These are phyloP conservation scores for Lentinula boryana DNA, from an alignment of 768 basidiomycete species.

Conservation along the genomic window DNA sequence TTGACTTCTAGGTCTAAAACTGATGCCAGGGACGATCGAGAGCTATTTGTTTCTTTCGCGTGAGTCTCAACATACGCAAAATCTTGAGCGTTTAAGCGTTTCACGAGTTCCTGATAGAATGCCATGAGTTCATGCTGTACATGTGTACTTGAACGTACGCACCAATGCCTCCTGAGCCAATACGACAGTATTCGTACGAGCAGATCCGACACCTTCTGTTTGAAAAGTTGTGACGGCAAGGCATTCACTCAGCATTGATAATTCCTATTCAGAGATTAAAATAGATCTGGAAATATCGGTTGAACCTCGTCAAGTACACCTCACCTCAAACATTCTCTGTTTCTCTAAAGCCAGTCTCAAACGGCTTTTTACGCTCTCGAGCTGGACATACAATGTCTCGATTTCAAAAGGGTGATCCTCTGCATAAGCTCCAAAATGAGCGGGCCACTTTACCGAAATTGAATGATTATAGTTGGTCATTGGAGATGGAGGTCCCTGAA, in stretches of 20 bases:
- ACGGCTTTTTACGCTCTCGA: not conserved
- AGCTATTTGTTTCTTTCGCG: too few relatives aligned
- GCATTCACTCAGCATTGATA: not conserved
- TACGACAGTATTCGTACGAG: not conserved
- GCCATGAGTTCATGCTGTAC: not conserved
- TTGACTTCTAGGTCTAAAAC: not conserved
- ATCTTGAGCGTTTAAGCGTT: not conserved
- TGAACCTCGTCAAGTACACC: not conserved
- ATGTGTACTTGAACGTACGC: not conserved
- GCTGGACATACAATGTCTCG: not conserved
- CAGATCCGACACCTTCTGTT: not conserved
- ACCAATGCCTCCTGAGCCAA: not conserved
- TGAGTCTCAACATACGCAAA: not conserved
- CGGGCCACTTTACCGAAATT: too few relatives aligned
- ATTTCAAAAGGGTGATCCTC: not conserved
- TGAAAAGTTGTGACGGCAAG: too few relatives aligned
- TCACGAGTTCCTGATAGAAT: not conserved
- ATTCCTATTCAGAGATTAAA: not conserved
- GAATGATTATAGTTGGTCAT: too few relatives aligned
- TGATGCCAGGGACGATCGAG: not conserved
- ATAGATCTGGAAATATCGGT: not conserved
- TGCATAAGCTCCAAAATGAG: not conserved
- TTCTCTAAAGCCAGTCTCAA: not conserved
- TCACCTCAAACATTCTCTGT: not conserved
- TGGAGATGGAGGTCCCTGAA: too few relatives aligned